A percentile compares a stretch with the other conserved stretches of the same genome.
Conservation (phyloP, 2,329 filamentous ascomycete species). For the Cephalotrichum gorgonifer region DNA sequence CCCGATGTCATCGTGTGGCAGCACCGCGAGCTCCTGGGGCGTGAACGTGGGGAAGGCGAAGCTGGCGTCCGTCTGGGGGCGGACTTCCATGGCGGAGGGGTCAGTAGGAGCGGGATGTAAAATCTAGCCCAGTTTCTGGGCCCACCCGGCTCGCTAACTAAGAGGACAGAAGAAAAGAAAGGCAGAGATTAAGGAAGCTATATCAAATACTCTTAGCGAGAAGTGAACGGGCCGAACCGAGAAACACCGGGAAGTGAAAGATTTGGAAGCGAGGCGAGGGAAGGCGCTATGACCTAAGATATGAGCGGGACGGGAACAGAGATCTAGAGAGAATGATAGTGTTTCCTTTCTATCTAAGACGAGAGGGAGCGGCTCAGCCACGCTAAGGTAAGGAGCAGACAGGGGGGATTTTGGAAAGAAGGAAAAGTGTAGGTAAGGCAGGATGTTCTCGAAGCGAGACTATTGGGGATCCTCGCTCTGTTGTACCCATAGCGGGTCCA, state of each 20-base stretch:
- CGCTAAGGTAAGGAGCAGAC: no score
- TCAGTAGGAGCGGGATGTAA: no score
- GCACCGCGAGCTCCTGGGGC: neutral
- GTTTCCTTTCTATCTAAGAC: neutral
- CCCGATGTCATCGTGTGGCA: slow-evolving; percentile 5
- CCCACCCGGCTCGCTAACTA: no score
- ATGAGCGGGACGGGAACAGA: neutral
- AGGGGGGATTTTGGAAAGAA: no score
- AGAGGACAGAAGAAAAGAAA: no score
- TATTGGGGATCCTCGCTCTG: no score
- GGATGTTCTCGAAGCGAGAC: no score
- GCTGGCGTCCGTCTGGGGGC: neutral
- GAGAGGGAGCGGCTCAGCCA: no score
- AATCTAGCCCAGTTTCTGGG: no score
- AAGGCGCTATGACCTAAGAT: neutral
- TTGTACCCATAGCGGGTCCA: no score
- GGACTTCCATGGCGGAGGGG: slow-evolving; percentile 2
- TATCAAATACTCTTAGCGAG: neutral
- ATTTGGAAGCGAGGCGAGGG: neutral
- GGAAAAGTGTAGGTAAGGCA: no score
- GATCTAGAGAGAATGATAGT: neutral
- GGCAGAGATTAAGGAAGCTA: no score
- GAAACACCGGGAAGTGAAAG: neutral
- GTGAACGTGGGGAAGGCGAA: neutral
- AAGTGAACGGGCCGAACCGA: neutral